These are phyloP conservation scores for Sanghuangporus sanghuang DNA, from an alignment of 1,284 basidiomycete genomes.

Conservation along the genomic window DNA sequence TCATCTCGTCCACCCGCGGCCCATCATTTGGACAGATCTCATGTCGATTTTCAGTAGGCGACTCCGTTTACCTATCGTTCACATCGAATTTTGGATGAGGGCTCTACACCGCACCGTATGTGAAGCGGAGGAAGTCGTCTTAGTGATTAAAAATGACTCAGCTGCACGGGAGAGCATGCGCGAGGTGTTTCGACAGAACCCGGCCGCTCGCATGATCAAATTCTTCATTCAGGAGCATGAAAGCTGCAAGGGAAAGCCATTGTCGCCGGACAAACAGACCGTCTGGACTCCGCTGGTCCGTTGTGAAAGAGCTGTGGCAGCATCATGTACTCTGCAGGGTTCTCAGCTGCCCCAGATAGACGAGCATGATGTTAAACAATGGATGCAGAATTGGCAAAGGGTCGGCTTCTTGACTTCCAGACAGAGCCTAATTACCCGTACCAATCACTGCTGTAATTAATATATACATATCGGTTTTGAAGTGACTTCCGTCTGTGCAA, in stretches of 20 bases:
- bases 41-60: background rate
- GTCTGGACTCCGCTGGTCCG: background rate
- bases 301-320: background rate
- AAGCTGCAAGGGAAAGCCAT: background rate
- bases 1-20: slow-evolving; percentile 27
- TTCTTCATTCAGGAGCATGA: slow-evolving; percentile 11
- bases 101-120: background rate
- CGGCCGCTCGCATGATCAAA: slow-evolving; percentile 11
- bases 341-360: background rate
- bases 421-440: background rate
- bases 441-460: background rate
- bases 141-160: background rate
- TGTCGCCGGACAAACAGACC: background rate
- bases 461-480: background rate
- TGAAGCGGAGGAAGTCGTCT: background rate
- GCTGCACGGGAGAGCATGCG: background rate
- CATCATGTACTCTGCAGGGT: background rate
- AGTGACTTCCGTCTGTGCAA: no score
- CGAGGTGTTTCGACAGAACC: background rate
- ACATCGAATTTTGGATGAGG: slow-evolving; percentile 5
- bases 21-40: slow-evolving; percentile 8
- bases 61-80: slow-evolving; percentile 8
- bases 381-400: slow-evolving; percentile 8
- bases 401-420: background rate
- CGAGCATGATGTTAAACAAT: background rate